Percentiles rank a stretch among this genome's conserved stretches.
phyloP scores from a whole-genome alignment of 169 alveolate species.

The Amoebophrya sp. region DNA sequence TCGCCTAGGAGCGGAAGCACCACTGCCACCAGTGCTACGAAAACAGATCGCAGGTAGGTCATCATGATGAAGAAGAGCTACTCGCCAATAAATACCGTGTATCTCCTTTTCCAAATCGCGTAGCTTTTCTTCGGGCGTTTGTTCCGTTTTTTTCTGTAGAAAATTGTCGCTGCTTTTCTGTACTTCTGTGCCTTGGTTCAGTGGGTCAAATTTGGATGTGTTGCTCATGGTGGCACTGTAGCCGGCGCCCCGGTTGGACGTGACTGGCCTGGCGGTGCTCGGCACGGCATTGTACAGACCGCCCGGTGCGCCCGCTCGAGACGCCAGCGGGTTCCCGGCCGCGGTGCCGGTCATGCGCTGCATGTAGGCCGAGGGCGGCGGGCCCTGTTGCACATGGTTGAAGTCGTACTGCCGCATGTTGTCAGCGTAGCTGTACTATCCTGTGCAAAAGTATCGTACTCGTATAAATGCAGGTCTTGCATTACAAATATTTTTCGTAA shows the following conservation, averaged over 20 bases:
- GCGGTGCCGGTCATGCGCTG: background rate
- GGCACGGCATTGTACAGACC: background rate
- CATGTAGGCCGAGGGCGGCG: background rate
- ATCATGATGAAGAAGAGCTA: background rate
- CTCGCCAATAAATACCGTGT: background rate
- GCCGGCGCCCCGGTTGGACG: background rate
- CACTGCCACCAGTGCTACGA: too few species aligned
- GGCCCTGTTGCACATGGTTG: background rate
- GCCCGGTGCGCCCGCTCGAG: too few species aligned
- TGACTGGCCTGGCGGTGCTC: background rate
- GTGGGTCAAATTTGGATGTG: background rate
- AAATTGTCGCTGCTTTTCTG: background rate
- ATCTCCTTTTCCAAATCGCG: constrained; percentile 45
- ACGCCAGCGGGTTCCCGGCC: background rate
- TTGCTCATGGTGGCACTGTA: background rate
- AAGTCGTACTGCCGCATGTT: background rate
- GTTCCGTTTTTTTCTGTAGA: background rate
- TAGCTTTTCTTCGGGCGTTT: constrained; percentile 33
- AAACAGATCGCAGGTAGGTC: background rate
- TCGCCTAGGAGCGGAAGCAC: too few species aligned
- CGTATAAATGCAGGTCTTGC: too few species aligned
- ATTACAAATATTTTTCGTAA: too few species aligned
- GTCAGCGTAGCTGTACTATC: background rate
- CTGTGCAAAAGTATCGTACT: too few species aligned
- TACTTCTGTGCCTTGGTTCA: background rate